Evolutionary conservation across 2,329 filamentous ascomycete genomes (phyloP).

Genomic region (Aspergillus unguis): DNA sequence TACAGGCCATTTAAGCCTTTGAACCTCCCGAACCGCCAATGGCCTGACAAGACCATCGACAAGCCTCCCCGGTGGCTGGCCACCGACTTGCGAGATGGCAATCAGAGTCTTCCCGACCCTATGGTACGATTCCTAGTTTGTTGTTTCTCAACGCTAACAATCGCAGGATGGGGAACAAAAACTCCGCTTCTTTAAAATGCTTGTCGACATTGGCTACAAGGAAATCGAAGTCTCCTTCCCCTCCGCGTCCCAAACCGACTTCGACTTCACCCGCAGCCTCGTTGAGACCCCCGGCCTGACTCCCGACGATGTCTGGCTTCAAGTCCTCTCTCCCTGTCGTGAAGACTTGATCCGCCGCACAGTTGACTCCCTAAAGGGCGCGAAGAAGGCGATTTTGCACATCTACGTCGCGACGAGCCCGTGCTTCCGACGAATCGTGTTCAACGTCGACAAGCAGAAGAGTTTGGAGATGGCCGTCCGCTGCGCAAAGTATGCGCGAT

Average conservation of each 20-base stretch:
- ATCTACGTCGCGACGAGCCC: conserved; percentile 95
- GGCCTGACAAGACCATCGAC: conserved; percentile 77
- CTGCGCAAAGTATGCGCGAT: conserved; percentile 81
- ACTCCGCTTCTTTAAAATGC: conserved; percentile 92
- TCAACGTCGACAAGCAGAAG: conserved; percentile 80
- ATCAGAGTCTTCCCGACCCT: conserved; percentile 87
- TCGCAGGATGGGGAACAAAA: conserved; percentile 86
- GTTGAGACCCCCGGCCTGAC: conserved; percentile 79
- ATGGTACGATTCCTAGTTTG: conserved; percentile 61
- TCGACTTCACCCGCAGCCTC: conserved; percentile 85
- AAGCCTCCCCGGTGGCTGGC: conserved; percentile 89
- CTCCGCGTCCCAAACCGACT: conserved; percentile 91
- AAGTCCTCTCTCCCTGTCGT: conserved; percentile 88
- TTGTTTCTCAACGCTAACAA: background rate
- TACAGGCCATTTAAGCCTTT: conserved; percentile 47
- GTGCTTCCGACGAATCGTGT: conserved; percentile 90
- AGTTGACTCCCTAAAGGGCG: conserved; percentile 80
- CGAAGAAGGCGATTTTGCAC: conserved; percentile 92
- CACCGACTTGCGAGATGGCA: conserved; percentile 85
- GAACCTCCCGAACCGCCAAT: conserved; percentile 57
- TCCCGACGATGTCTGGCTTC: conserved; percentile 85
- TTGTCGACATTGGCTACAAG: conserved; percentile 89
- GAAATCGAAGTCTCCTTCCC: conserved; percentile 97
- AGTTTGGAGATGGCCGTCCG: conserved; percentile 76
- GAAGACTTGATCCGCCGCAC: conserved; percentile 86